Base-by-base conservation (phyloP, 306 rosid species). In the Luffa aegyptiaca region DNA sequence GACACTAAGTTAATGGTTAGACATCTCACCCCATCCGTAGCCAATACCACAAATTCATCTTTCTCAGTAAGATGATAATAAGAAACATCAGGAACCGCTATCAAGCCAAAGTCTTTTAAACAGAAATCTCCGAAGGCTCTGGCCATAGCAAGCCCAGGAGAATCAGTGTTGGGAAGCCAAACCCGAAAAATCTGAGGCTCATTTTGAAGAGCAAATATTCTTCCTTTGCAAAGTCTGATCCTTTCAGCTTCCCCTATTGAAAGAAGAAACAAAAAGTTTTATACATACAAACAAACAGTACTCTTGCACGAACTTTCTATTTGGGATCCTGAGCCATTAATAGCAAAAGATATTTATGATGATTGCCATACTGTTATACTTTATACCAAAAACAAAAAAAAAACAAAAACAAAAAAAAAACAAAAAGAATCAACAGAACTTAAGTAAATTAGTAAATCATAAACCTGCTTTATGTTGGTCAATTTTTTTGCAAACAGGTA, bases 61-160 rank as follows among this genome's bases (percentile, higher is more conserved):
- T 84, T 82, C 39, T 88, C 82, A 6, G 89, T 59, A 76, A 94
- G 79, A 82, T 46, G 88, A 52, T 82, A 83, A 75, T 84, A 75
- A 8, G 89, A 80, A 64, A 94, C 65, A 13, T 92, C 93, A 14
- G 98, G 98, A 57, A 92, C 84, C 61, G 94, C 90, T 72, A 89
- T 90, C 71, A 94, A 65, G 74, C 98, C 98, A 57, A 79, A 94
- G 80, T 89, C 91, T 82, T 94, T 92, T 1, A 94, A 86, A 84
- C 93, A 89, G 80, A 89, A 90, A 82, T 94, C 98, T 70, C 98
- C 98, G 77, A 94, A 92, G 61, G 96, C 93, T 5, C 98, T 89
- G 3, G 97, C 80, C 98, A 94, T 94, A 3, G 98, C 97, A 49
- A 94, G 97, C 16, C 98, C 98, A 5, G 97, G 98, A n/a, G 91